These are phyloP conservation scores for Dissophora globulifera DNA, from an alignment of 192 early-diverging fungal genomes.

Conservation along the genomic window DNA sequence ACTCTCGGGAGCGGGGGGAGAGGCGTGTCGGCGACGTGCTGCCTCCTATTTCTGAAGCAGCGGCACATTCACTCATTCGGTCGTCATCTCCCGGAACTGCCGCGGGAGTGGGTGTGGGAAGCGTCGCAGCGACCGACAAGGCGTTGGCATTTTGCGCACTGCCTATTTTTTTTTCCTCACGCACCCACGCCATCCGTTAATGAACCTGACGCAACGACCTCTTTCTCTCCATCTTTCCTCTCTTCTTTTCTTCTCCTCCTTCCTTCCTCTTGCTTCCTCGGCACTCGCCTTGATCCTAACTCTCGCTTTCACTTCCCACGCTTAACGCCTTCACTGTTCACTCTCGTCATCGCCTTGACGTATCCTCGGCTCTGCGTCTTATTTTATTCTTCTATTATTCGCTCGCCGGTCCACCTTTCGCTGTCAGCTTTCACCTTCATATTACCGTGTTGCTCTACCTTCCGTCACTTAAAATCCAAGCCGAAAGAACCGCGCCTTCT, in stretches of 20 bases:
- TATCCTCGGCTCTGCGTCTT: too few species aligned
- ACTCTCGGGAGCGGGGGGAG: too few species aligned
- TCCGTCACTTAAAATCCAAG: not conserved
- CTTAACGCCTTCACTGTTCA: too few species aligned
- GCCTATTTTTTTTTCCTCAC: not conserved
- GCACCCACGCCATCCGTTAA: too few species aligned
- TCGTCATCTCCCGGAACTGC: slow-evolving; percentile 26
- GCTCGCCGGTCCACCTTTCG: not conserved
- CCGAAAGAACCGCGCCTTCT: not conserved
- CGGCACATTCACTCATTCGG: slow-evolving; percentile 10
- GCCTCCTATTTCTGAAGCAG: slow-evolving; percentile 1
- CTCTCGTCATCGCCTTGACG: too few species aligned
- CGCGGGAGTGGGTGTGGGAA: too few species aligned
- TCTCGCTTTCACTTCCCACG: too few species aligned
- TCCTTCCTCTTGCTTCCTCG: not conserved
- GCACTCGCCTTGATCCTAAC: too few species aligned
- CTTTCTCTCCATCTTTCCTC: slow-evolving; percentile 3
- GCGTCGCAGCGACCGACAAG: not conserved
- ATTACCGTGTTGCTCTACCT: too few species aligned
- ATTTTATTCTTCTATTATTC: not conserved
- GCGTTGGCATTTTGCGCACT: slow-evolving; percentile 15
- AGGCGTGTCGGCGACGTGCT: not conserved
- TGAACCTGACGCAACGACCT: too few species aligned
- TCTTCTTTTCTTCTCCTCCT: not conserved
- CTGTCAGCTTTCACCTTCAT: not conserved